Percentiles rank a stretch among this genome's conserved stretches.
Conservation (phyloP, 306 rosid species). For the Sphenostylis stenocarpa region DNA sequence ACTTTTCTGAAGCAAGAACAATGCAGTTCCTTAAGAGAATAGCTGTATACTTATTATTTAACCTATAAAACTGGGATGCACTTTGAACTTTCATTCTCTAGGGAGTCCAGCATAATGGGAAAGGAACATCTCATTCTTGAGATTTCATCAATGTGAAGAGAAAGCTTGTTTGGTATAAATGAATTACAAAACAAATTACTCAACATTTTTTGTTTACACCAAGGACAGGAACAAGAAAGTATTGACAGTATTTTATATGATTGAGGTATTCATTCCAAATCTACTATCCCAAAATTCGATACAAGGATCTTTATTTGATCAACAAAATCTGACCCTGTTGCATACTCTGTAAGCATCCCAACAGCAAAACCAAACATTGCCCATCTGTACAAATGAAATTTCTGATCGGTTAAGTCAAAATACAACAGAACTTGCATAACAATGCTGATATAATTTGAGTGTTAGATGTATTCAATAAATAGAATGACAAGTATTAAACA, state of each 20-base stretch:
- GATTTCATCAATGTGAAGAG: slow-evolving; percentile 17
- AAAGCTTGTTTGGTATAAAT: slow-evolving; percentile 37
- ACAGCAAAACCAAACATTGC: slow-evolving; percentile 98
- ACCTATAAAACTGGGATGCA: not conserved
- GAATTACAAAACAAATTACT: slow-evolving; percentile 43
- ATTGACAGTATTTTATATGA: slow-evolving; percentile 21
- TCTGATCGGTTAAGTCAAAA: not conserved
- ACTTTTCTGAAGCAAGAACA: no score
- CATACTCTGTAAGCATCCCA: slow-evolving; percentile 86
- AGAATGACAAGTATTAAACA: not conserved
- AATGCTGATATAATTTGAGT: not conserved
- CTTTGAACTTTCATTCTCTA: not conserved
- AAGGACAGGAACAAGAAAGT: slow-evolving; percentile 33
- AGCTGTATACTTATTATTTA: not conserved
- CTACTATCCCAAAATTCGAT: slow-evolving; percentile 84
- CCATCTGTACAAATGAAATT: slow-evolving; percentile 65
- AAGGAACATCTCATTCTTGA: slow-evolving; percentile 9
- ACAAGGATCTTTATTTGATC: slow-evolving; percentile 95
- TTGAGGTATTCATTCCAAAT: slow-evolving; percentile 63
- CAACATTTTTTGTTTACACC: slow-evolving; percentile 42
- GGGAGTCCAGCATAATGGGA: not conserved
- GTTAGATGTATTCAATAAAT: not conserved
- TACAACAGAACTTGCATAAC: not conserved
- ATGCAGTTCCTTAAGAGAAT: not conserved
- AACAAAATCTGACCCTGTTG: slow-evolving; percentile 87